These are phyloP conservation scores for Cryomyces minteri DNA, from an alignment of 495 filamentous ascomycete genomes.

Conservation along the genomic window DNA sequence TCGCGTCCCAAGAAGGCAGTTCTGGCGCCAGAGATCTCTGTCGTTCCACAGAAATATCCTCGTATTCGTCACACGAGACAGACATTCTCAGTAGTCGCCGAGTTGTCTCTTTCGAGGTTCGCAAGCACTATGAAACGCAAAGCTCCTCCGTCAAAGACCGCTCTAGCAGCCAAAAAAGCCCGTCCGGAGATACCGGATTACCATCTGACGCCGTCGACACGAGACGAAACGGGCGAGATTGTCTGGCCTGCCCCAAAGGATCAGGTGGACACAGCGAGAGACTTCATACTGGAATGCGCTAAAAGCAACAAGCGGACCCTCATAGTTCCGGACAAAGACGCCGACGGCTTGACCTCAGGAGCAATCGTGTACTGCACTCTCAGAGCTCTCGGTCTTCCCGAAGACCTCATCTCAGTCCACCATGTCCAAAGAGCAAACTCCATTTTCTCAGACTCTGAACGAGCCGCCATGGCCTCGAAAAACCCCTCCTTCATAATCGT, in stretches of 20 bases:
- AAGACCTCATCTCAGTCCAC: conserved; percentile 28
- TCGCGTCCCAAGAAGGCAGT: no score
- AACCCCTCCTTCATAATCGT: conserved; percentile 35
- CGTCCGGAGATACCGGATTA: conserved; percentile 16
- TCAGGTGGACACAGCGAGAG: conserved; percentile 27
- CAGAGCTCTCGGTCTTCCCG: conserved; percentile 27
- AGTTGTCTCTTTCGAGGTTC: not conserved
- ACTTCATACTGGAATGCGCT: conserved; percentile 30
- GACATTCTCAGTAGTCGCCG: not conserved
- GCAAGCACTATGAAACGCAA: conserved; percentile 8
- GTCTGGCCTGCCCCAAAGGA: conserved; percentile 34
- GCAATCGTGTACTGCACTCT: conserved; percentile 37
- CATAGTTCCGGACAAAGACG: conserved; percentile 43
- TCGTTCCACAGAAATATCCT: no score
- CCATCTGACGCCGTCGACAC: conserved; percentile 13
- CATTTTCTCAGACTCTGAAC: conserved; percentile 28
- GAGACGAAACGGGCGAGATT: conserved; percentile 23
- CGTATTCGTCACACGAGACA: not conserved
- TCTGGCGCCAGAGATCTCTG: no score
- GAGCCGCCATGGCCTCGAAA: conserved; percentile 24
- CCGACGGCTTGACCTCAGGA: conserved; percentile 39
- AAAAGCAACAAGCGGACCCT: conserved; percentile 18
- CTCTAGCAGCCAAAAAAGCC: conserved; percentile 10
- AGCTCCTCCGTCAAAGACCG: conserved; percentile 1
- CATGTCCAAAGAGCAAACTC: conserved; percentile 31